Evolutionary conservation across 345 rosid genomes (phyloP), one percentile per base, ranked within the genome.

Genomic region (Acer yangbiense): DNA sequence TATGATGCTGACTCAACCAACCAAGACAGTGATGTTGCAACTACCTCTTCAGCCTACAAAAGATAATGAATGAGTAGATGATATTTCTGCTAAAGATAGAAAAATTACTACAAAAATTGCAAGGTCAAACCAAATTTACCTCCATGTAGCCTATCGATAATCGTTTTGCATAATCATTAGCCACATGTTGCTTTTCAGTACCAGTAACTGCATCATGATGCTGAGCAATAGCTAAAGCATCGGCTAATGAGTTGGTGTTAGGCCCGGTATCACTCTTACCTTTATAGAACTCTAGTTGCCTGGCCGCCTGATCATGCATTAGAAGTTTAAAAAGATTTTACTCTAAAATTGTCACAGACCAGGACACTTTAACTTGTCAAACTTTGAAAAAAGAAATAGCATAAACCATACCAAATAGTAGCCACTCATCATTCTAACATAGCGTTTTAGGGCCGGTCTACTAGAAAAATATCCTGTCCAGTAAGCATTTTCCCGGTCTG

Each of bases 381-480:
- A 69, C 5, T 16, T 20, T 14, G 58, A 54, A 54, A 54, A 75
- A 71, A 65, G 20, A 66, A 41, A 13, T 41, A 39, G 43, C 27
- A 80, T 25, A 66, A 77, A 72, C 29, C 78, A 72, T 91, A 96
- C 99, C 97, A 94, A 75, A 89, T 92, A 89, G 81, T 94, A 96
- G 85, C 89, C 92, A 67, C 99, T 96, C 99, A 94, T 85, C 83
- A 81, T 81, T 85, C 98, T 88, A 81, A 96, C 97, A 81, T 91
- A 94, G 80, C 90, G 92, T 86, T 96, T 96, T 64, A 96, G 69
- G 65, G 98, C 94, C 72, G 99, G 92, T 79, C 99, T 92, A 78
- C 99, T 96, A 66, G 95, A 79, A 81, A 91, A 96, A 84, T 94
- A 96, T 68, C 99, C 98, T 62, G 99, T 96, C 99, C 99, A 96